Percentiles rank a stretch among this genome's conserved stretches.
Conservation (phyloP, 177 flowering plant genomes). For the Vitis hybrid region DNA sequence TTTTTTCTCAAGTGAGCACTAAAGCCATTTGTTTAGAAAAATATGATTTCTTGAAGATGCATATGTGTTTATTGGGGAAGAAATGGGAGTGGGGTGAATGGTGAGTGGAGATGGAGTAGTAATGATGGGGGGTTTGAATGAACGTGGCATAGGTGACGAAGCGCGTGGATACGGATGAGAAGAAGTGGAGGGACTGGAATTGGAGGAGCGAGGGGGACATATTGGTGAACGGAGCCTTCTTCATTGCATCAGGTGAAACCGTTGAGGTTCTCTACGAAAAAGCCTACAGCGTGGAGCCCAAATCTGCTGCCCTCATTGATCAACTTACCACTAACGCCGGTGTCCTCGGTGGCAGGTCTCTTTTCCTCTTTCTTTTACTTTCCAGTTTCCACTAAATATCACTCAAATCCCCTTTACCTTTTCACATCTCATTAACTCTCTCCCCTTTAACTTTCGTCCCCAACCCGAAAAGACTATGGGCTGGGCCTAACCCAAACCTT, state of each 20-base stretch:
- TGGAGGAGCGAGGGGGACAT: slow-evolving; percentile 52
- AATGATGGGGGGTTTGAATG: no score
- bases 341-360: slow-evolving; percentile 37
- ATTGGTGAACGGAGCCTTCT: slow-evolving; percentile 47
- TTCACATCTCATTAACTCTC: not conserved
- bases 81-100: no score
- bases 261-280: slow-evolving; percentile 35
- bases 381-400: not conserved
- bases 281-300: slow-evolving; percentile 47
- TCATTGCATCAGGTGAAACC: slow-evolving; percentile 37
- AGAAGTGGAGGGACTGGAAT: slow-evolving; percentile 41
- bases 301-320: slow-evolving; percentile 32
- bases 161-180: slow-evolving; percentile 33
- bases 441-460: not conserved
- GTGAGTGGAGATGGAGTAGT: no score
- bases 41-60: no score
- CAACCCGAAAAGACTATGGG: not conserved
- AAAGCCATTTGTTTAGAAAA: no score
- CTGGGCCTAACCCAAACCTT: not conserved
- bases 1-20: no score
- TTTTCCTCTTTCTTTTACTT: not conserved
- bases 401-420: not conserved
- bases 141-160: slow-evolving; percentile 32
- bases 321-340: slow-evolving; percentile 38
- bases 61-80: no score